A percentile compares a stretch with the other conserved stretches of the same genome.
Conservation (phyloP, 1,284 basidiomycete species). For the Calocybe gambosa region DNA sequence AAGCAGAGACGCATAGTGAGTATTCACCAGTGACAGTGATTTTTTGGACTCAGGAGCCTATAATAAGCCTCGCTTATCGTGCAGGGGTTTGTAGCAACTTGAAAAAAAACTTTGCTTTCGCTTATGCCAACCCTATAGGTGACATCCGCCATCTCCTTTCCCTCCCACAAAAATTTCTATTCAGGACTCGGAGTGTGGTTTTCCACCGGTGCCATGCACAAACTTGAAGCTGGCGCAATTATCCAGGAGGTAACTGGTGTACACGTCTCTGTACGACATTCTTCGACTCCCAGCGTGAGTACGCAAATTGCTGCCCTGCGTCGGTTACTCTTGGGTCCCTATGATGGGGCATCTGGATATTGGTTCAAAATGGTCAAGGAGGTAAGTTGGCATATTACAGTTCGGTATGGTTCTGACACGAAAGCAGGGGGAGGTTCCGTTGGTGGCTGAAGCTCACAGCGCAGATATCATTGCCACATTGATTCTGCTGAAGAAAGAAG, state of each 20-base stretch:
- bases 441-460: conserved; percentile 57
- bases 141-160: conserved; percentile 57
- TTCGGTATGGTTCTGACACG: conserved; percentile 1
- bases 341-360: conserved; percentile 40
- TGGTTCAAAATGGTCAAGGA: conserved; percentile 48
- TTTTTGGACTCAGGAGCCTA: conserved; percentile 5
- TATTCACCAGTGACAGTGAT: conserved; percentile 13
- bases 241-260: conserved; percentile 45
- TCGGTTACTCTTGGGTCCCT: conserved; percentile 46
- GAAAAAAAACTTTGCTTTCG: background rate
- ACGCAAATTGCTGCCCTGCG: conserved; percentile 64
- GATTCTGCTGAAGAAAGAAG: conserved; percentile 67
- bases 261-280: conserved; percentile 32
- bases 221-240: conserved; percentile 64
- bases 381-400: conserved; percentile 29
- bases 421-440: conserved; percentile 32
- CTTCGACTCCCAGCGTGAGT: conserved; percentile 43
- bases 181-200: conserved; percentile 64
- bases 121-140: background rate
- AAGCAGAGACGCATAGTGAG: conserved; percentile 69
- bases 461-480: conserved; percentile 79
- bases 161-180: conserved; percentile 49
- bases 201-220: conserved; percentile 56
- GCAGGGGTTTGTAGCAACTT: conserved; percentile 36
- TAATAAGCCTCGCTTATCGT: conserved; percentile 50